Base-by-base conservation (phyloP, 2,329 filamentous ascomycete genomes). In the Fusarium burgessii region DNA sequence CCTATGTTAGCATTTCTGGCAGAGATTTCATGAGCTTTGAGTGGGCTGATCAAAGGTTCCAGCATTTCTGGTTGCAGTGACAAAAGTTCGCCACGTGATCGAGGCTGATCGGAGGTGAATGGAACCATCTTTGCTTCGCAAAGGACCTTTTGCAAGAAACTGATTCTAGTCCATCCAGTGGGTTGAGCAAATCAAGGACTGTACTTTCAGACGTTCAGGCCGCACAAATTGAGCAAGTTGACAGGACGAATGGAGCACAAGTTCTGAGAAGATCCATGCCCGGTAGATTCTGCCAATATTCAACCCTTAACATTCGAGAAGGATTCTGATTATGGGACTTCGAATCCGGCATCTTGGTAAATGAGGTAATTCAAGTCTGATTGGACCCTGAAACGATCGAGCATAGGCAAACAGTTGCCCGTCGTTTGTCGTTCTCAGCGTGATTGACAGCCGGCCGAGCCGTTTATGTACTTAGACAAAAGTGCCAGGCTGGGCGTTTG, bases 71-170 rank as follows among this genome's bases (percentile, higher is more conserved):
- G 64, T 60, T 61, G 45, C 59, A 58, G 17, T 50, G 47, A 66
- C 69, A 71, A 71, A 71, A 71, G 69, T 71, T 71, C 69, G 60
- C 56, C 59, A 60, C 51, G 64, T 69, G 68, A 54, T 42, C 35
- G 41, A 62, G 45, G 32, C 46, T 51, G 54, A 46, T 49, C 45
- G 40, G 25, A 51, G 45, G 45, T 47, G 27, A 50, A 68, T 71
- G 67, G 54, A 71, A 62, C 52, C 38, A 50, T 71, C 35, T 58
- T 55, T 18, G n/a, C 35, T 43, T 55, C 52, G 51, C 35, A 35
- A 66, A 50, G 68, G 69, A 57, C 47, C 60, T 71, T 72, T 71
- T 70, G 68, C 33, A 62, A 66, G 36, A 25, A 27, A 66, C 32
- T 36, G 32, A 50, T 45, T 47, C 45, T 17, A 42, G 33, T 43